These are phyloP conservation scores for Fusarium brachygibbosum DNA, from an alignment of 2,329 filamentous ascomycete species.

Conservation along the genomic window DNA sequence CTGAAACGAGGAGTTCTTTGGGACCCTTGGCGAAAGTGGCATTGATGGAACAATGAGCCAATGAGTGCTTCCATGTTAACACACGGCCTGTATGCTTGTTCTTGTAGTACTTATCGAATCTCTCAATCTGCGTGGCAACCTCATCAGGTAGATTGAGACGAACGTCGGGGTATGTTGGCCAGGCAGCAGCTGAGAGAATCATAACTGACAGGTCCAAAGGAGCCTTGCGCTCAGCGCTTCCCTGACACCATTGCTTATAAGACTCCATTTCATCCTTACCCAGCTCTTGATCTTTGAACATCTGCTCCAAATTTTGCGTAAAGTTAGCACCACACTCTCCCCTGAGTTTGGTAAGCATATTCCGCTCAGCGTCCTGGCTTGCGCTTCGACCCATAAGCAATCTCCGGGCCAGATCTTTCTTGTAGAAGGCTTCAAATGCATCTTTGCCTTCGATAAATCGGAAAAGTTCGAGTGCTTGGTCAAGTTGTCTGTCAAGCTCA, in stretches of 20 bases:
- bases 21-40: constrained; percentile 82
- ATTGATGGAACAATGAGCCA: constrained; percentile 91
- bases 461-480: constrained; percentile 94
- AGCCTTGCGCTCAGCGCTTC: constrained; percentile 62
- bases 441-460: constrained; percentile 97
- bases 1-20: constrained; percentile 92
- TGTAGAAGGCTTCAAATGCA: constrained; percentile 99
- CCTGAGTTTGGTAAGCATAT: constrained; percentile 92
- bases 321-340: constrained; percentile 94
- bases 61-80: constrained; percentile 90
- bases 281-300: constrained; percentile 99
- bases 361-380: constrained; percentile 93
- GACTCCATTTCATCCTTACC: constrained; percentile 92
- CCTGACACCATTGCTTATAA: constrained; percentile 78
- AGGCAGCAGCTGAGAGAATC: constrained; percentile 90
- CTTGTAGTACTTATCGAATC: constrained; percentile 89
- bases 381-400: constrained; percentile 93
- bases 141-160: constrained; percentile 79
- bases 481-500: constrained; percentile 90
- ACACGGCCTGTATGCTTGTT: constrained; percentile 89
- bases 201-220: constrained; percentile 80
- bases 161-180: constrained; percentile 89
- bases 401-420: constrained; percentile 92
- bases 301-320: constrained; percentile 96
- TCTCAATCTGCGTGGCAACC: constrained; percentile 80